Evolutionary conservation across 2,329 filamentous ascomycete genomes (phyloP).

Genomic region (Aureobasidium sp.): DNA sequence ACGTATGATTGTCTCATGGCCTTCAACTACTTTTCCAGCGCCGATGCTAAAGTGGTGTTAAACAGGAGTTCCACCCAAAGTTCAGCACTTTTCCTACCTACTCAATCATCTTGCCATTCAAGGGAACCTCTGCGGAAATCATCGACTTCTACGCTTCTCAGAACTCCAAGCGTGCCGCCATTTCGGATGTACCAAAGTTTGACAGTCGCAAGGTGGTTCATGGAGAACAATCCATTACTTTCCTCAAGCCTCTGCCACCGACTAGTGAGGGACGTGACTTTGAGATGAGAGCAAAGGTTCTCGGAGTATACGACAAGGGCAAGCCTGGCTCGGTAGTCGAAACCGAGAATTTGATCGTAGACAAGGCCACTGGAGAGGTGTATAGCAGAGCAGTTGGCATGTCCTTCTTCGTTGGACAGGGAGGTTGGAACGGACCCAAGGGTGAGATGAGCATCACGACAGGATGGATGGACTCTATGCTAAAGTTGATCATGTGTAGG

Average conservation of each 20-base stretch:
- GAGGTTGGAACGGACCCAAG: constrained; percentile 83
- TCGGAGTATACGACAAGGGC: constrained; percentile 87
- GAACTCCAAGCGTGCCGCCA: constrained; percentile 44
- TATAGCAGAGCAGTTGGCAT: constrained; percentile 63
- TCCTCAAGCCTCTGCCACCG: constrained; percentile 67
- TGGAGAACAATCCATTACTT: constrained; percentile 71
- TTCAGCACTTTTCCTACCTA: constrained; percentile 89
- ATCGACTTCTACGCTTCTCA: constrained; percentile 75
- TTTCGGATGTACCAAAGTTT: constrained; percentile 69
- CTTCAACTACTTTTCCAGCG: too few relatives aligned
- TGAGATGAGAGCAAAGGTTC: constrained; percentile 66
- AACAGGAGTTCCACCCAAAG: constrained; percentile 55
- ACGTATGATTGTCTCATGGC: constrained; percentile 34
- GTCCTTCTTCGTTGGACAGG: constrained; percentile 72
- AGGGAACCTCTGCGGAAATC: constrained; percentile 65
- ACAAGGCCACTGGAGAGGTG: constrained; percentile 58
- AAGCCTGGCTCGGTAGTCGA: constrained; percentile 75
- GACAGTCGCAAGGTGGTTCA: constrained; percentile 69
- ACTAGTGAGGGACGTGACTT: constrained; percentile 64
- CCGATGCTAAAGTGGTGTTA: too few relatives aligned
- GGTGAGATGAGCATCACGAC: constrained; percentile 35
- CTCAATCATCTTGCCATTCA: constrained; percentile 75
- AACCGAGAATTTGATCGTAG: constrained; percentile 68
- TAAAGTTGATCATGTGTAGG: constrained; percentile 23
- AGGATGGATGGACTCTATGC: neutral